A percentile compares a stretch with the other conserved stretches of the same genome.
Evolutionary conservation across 2,329 filamentous ascomycete genomes (phyloP).

Genomic region (Stachybotrys echinatus): DNA sequence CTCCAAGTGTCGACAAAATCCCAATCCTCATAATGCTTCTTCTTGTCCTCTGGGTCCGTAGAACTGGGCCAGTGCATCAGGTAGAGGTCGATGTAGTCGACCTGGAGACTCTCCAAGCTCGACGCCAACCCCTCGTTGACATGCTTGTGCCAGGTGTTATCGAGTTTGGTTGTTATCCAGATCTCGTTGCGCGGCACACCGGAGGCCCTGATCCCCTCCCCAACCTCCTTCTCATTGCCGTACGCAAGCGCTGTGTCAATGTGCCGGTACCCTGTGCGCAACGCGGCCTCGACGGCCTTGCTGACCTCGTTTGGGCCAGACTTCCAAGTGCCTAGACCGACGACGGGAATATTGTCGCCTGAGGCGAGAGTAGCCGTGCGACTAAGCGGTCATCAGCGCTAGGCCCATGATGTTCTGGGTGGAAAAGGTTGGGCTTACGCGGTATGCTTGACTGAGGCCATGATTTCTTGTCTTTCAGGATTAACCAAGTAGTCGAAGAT

Average conservation of each 20-base stretch:
- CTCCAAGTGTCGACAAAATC: constrained; percentile 76
- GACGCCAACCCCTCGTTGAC: constrained; percentile 56
- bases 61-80: constrained; percentile 69
- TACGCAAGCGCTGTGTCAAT: constrained; percentile 75
- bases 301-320: constrained; percentile 64
- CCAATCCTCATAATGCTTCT: constrained; percentile 72
- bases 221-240: constrained; percentile 68
- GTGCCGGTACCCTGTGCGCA: constrained; percentile 66
- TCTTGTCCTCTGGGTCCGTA: constrained; percentile 54
- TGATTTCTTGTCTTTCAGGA: too few relatives aligned
- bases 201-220: constrained; percentile 57
- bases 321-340: constrained; percentile 78
- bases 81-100: constrained; percentile 65
- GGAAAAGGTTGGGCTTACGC: constrained; percentile 2
- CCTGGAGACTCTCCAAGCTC: constrained; percentile 55
- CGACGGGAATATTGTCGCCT: constrained; percentile 70
- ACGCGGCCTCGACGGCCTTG: constrained; percentile 64
- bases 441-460: constrained; percentile 6
- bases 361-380: constrained; percentile 64
- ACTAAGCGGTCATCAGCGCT: constrained; percentile 7
- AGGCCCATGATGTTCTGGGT: neutral
- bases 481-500: too few relatives aligned
- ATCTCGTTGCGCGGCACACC: constrained; percentile 61
- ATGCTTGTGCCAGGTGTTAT: constrained; percentile 73
- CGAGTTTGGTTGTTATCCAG: constrained; percentile 76